Evolutionary conservation across 2,329 filamentous ascomycete species (phyloP).

Genomic region (Blastomyces gilchristii): DNA sequence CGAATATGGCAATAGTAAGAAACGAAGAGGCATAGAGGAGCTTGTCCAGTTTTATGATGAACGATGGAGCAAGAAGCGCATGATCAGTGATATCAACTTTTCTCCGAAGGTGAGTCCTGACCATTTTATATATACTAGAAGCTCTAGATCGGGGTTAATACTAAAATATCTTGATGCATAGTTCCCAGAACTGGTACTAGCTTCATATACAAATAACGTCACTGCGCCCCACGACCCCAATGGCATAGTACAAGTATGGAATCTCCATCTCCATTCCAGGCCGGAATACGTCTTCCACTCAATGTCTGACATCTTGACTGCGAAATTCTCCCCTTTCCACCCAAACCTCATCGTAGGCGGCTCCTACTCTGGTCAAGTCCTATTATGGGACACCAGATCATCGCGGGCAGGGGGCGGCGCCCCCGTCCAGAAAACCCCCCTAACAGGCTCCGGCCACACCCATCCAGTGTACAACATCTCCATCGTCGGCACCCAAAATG

Average conservation of each 20-base stretch:
- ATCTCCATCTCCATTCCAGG: constrained; percentile 82
- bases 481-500: constrained; percentile 95
- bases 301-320: constrained; percentile 87
- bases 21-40: constrained; percentile 52
- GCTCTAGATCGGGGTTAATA: not conserved
- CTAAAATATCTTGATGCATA: constrained; percentile 22
- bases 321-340: constrained; percentile 97
- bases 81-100: constrained; percentile 92
- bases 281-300: constrained; percentile 96
- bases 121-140: not conserved
- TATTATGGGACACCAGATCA: constrained; percentile 92
- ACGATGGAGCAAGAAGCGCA: constrained; percentile 92
- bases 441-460: constrained; percentile 89
- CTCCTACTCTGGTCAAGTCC: constrained; percentile 90
- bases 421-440: constrained; percentile 88
- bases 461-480: constrained; percentile 93
- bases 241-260: constrained; percentile 93
- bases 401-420: constrained; percentile 56
- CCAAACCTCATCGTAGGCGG: constrained; percentile 93
- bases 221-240: constrained; percentile 88
- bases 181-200: constrained; percentile 83
- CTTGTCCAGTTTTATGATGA: constrained; percentile 90
- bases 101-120: constrained; percentile 59
- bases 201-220: constrained; percentile 95
- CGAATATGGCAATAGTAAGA: constrained; percentile 36